phyloP scores from a whole-genome alignment of 1,284 basidiomycete genomes.

The Sphagnurus paluster region DNA sequence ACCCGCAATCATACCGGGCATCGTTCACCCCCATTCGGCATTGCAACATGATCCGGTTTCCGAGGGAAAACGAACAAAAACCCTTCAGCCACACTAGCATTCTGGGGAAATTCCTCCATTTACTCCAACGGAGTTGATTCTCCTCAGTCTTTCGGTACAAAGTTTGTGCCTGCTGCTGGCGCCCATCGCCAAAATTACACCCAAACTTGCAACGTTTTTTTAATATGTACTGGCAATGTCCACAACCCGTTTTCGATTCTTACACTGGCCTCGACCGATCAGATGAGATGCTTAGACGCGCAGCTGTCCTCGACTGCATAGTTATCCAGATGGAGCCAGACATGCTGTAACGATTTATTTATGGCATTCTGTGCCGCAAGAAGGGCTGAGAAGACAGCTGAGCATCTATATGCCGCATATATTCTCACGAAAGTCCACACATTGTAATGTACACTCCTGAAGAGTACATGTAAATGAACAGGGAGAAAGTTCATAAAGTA shows the following conservation, averaged over 20 bases:
- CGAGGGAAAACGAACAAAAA: conserved; percentile 16
- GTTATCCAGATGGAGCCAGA: conserved; percentile 15
- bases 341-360: conserved; percentile 11
- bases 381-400: background rate
- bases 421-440: conserved; percentile 5
- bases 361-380: conserved; percentile 9
- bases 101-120: conserved; percentile 11
- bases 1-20: conserved; percentile 16
- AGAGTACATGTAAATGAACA: conserved; percentile 16
- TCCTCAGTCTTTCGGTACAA: conserved; percentile 10
- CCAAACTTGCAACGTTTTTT: conserved; percentile 39
- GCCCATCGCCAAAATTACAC: conserved; percentile 3
- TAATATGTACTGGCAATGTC: conserved; percentile 29
- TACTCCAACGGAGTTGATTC: conserved; percentile 7
- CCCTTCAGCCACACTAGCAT: conserved; percentile 3
- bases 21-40: conserved; percentile 20
- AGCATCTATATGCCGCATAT: conserved; percentile 8
- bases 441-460: conserved; percentile 7
- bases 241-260: conserved; percentile 13
- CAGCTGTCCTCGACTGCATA: conserved; percentile 13
- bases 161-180: conserved; percentile 20
- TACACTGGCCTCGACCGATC: conserved; percentile 12
- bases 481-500: conserved; percentile 21
- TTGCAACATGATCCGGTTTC: conserved; percentile 26
- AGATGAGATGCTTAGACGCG: conserved; percentile 13